A percentile compares a stretch with the other conserved stretches of the same genome.
Conservation (phyloP, 2,329 filamentous ascomycete species). For the Talaromyces funiculosus region DNA sequence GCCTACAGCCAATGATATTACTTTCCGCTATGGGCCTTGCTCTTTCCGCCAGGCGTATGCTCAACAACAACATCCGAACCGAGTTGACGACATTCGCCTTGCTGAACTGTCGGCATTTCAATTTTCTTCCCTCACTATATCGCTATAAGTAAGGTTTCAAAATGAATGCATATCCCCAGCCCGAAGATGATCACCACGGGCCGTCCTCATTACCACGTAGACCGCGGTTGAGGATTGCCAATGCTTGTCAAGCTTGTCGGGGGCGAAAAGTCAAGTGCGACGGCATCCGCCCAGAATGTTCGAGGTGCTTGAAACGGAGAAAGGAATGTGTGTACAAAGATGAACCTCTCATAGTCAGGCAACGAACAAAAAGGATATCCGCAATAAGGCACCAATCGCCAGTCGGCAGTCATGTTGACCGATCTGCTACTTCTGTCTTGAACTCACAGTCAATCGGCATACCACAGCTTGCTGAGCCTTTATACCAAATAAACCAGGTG, state of each 20-base stretch:
- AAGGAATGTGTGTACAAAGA: slow-evolving; percentile 16
- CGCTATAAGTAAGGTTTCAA: too few species aligned
- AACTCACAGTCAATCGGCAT: not conserved
- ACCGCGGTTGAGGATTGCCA: slow-evolving; percentile 16
- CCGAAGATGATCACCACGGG: not conserved
- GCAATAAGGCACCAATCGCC: not conserved
- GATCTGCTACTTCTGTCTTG: not conserved
- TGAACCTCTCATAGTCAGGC: not conserved
- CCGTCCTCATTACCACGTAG: not conserved
- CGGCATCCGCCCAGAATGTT: slow-evolving; percentile 16
- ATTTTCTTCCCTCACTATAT: not conserved
- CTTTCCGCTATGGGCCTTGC: not conserved
- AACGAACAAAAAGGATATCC: not conserved
- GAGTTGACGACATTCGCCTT: not conserved
- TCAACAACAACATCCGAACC: not conserved
- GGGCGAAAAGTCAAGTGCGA: slow-evolving; percentile 19
- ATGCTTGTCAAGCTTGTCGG: slow-evolving; percentile 18
- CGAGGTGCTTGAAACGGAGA: slow-evolving; percentile 10
- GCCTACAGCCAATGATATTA: not conserved
- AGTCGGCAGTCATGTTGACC: not conserved
- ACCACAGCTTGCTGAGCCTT: not conserved
- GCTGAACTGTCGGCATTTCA: not conserved
- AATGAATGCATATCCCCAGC: not conserved
- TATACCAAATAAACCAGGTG: not conserved
- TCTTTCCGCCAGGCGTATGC: not conserved